phyloP scores from a whole-genome alignment of 164 flowering plant species.

The Sextonia rubra region DNA sequence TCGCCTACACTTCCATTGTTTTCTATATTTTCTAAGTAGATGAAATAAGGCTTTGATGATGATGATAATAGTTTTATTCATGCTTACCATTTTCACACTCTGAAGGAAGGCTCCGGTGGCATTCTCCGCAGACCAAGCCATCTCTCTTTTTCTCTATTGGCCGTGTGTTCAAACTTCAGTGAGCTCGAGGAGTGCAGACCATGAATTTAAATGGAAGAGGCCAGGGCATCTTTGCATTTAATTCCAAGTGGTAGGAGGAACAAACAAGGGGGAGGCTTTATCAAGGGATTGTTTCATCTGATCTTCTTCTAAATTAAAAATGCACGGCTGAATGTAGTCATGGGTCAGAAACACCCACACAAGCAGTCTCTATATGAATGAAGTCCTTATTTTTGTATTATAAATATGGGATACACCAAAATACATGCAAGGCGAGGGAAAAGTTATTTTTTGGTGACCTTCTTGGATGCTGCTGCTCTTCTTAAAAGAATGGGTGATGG shows the following conservation, averaged over 20 bases:
- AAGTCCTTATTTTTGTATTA: too few species aligned
- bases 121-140: slow-evolving; percentile 90
- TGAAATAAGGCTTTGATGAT: too few species aligned
- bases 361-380: too few species aligned
- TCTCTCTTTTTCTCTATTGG: slow-evolving; percentile 9
- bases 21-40: too few species aligned
- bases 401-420: too few species aligned
- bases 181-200: slow-evolving; percentile 1
- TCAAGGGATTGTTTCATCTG: slow-evolving; percentile 14
- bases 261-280: slow-evolving; percentile 18
- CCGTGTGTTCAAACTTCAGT: not conserved
- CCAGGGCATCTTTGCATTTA: not conserved
- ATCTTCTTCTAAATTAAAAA: slow-evolving; percentile 16
- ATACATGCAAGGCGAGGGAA: too few species aligned
- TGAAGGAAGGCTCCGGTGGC: slow-evolving; percentile 82
- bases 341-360: not conserved
- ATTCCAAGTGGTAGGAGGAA: not conserved
- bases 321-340: not conserved
- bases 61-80: not conserved
- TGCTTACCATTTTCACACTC: slow-evolving; percentile 73
- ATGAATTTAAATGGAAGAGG: slow-evolving; percentile 1
- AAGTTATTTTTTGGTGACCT: too few species aligned
- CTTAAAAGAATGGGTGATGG: not conserved
- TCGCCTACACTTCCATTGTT: too few species aligned
- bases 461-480: slow-evolving; percentile 2